phyloP scores from a whole-genome alignment of 2,329 filamentous ascomycete genomes.

The Beauveria asiatica region DNA sequence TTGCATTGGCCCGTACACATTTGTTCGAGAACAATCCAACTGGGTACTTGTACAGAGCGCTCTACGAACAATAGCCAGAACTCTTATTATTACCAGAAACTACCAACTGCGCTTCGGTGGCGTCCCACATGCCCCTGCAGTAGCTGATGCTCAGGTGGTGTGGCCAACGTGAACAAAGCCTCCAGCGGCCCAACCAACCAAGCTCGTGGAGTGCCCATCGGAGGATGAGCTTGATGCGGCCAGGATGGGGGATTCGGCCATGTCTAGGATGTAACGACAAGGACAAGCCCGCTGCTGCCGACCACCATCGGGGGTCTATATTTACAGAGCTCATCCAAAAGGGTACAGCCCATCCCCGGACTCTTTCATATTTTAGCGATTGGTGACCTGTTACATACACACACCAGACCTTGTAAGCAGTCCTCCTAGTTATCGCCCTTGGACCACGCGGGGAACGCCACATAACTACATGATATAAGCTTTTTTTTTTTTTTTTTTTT shows the following conservation, averaged over 20 bases:
- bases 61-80: neutral
- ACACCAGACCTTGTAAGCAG: neutral
- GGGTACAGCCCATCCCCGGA: neutral
- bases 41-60: neutral
- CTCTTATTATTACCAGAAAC: too few relatives aligned
- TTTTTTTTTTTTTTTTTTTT: neutral
- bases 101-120: too few relatives aligned
- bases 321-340: neutral
- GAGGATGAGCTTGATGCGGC: neutral
- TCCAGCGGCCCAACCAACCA: neutral
- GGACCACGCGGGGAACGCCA: constrained; percentile 1
- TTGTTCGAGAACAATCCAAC: too few relatives aligned
- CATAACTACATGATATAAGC: neutral
- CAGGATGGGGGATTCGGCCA: neutral
- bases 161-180: neutral
- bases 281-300: neutral
- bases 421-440: neutral
- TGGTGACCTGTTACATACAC: neutral
- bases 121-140: constrained; percentile 1
- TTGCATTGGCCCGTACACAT: too few relatives aligned
- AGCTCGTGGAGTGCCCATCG: neutral
- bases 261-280: neutral
- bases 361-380: neutral
- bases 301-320: neutral
- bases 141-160: neutral